These are phyloP conservation scores for Penstemon davidsonii DNA, from an alignment of 257 asterid genomes.

Conservation along the genomic window DNA sequence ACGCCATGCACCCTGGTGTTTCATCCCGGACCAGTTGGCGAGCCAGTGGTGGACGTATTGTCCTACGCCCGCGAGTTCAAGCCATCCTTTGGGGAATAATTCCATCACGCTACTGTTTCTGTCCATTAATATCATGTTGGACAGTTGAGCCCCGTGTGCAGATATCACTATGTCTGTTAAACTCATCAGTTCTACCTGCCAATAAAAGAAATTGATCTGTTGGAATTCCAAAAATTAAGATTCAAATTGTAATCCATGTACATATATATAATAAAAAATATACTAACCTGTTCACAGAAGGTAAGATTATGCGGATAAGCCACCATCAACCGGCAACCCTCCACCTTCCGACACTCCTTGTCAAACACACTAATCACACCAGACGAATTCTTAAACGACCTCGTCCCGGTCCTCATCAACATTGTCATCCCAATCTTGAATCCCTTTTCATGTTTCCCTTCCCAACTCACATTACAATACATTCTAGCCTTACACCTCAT, in stretches of 20 bases:
- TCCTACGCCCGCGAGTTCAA: conserved; percentile 65
- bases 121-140: conserved; percentile 68
- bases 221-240: too few species aligned
- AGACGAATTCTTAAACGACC: conserved; percentile 61
- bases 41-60: conserved; percentile 74
- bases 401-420: conserved; percentile 61
- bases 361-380: conserved; percentile 51
- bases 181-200: conserved; percentile 65
- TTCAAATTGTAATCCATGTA: too few species aligned
- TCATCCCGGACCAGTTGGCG: conserved; percentile 78
- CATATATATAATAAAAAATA: too few species aligned
- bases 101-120: conserved; percentile 69
- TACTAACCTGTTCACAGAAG: conserved; percentile 62
- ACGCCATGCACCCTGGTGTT: conserved; percentile 72
- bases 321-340: conserved; percentile 56
- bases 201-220: background rate
- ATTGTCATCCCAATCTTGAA: conserved; percentile 53
- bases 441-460: conserved; percentile 22
- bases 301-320: conserved; percentile 60
- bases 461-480: conserved; percentile 43
- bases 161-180: conserved; percentile 54
- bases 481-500: conserved; percentile 63
- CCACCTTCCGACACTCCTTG: conserved; percentile 51
- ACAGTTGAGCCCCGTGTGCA: conserved; percentile 76
- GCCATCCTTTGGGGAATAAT: conserved; percentile 75